These are phyloP conservation scores for Rhizopogon sp. DNA, from an alignment of 768 basidiomycete genomes.

Conservation along the genomic window DNA sequence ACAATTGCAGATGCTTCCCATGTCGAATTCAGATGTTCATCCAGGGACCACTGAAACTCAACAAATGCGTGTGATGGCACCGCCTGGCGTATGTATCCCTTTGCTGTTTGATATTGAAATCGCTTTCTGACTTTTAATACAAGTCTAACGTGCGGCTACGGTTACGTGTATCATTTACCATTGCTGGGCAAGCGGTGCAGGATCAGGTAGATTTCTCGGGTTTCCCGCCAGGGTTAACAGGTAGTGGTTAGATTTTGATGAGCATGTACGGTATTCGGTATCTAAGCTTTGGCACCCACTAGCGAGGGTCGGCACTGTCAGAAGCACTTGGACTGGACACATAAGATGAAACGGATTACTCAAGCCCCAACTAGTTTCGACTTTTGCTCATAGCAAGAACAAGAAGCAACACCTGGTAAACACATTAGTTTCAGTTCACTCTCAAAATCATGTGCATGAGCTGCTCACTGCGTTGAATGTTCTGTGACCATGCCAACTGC, in stretches of 20 bases:
- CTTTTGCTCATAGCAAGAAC: background rate
- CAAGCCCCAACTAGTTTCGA: too few relatives aligned
- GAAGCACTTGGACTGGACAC: background rate
- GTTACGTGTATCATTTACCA: constrained; percentile 75
- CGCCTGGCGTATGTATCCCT: constrained; percentile 64
- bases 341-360: too few relatives aligned
- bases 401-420: background rate
- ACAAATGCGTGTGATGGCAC: constrained; percentile 89
- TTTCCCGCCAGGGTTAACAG: constrained; percentile 75
- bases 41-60: constrained; percentile 88
- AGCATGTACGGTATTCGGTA: constrained; percentile 13
- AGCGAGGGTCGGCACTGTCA: background rate
- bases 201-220: constrained; percentile 95
- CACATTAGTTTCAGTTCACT: background rate
- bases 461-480: background rate
- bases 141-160: constrained; percentile 83
- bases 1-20: constrained; percentile 96
- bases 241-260: constrained; percentile 18
- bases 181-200: constrained; percentile 65
- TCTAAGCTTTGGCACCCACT: constrained; percentile 10
- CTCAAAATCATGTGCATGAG: background rate
- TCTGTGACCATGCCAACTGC: background rate
- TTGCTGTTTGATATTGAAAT: background rate
- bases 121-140: constrained; percentile 6
- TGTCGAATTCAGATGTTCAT: constrained; percentile 79